phyloP scores from a whole-genome alignment of 2,329 filamentous ascomycete genomes.

The Claviceps arundinis region DNA sequence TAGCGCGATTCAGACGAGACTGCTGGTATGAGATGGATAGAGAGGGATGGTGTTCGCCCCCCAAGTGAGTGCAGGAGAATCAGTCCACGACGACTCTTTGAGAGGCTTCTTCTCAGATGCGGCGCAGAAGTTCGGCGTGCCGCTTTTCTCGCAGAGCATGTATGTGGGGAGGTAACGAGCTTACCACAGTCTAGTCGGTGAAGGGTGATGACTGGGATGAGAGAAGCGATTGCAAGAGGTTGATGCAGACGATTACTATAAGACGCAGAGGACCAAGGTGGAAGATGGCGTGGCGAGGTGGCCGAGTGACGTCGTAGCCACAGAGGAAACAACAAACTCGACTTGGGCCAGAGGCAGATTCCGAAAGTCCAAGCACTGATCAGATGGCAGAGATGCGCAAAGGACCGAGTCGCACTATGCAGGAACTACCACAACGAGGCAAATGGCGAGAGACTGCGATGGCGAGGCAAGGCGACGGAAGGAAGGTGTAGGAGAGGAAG shows the following conservation, averaged over 20 bases:
- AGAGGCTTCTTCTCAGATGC: background rate
- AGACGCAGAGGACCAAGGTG: background rate
- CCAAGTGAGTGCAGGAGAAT: background rate
- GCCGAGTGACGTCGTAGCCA: conserved; percentile 1
- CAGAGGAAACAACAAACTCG: background rate
- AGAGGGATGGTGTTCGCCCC: background rate
- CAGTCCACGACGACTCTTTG: background rate
- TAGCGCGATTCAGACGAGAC: background rate
- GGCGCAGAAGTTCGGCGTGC: background rate
- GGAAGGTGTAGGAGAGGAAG: conserved; percentile 10
- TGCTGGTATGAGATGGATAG: background rate
- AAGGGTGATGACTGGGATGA: background rate
- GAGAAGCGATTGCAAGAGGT: background rate
- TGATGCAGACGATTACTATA: background rate
- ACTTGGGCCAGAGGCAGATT: background rate
- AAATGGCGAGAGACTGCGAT: conserved; percentile 1
- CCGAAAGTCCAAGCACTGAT: background rate
- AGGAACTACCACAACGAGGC: background rate
- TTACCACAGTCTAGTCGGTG: background rate
- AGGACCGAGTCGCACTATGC: background rate
- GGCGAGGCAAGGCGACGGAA: background rate
- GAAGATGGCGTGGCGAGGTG: background rate
- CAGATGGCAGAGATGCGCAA: background rate
- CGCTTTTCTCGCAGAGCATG: background rate
- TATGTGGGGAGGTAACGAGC: background rate